These are phyloP conservation scores for Stromatinia cepivora DNA, from an alignment of 2,329 filamentous ascomycete genomes.

Conservation along the genomic window DNA sequence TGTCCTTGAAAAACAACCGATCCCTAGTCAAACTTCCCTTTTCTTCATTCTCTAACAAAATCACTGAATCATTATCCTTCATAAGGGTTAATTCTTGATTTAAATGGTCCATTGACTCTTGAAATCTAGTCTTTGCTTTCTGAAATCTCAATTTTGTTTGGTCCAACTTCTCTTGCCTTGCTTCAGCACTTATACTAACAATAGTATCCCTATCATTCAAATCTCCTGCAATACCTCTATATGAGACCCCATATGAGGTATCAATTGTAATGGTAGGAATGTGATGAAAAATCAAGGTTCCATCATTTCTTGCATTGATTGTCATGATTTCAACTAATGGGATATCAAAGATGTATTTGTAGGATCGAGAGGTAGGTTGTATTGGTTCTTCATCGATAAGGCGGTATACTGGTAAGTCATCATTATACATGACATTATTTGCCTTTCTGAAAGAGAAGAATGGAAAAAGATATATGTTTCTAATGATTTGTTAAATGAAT, in stretches of 20 bases:
- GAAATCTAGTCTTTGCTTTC: background rate
- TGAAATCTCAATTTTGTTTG: constrained; percentile 7
- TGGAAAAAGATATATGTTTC: background rate
- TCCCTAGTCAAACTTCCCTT: background rate
- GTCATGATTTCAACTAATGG: background rate
- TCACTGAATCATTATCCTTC: background rate
- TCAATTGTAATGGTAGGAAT: background rate
- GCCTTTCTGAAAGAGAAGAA: constrained; percentile 1
- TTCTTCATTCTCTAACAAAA: background rate
- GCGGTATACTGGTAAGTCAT: constrained; percentile 10
- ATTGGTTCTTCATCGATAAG: background rate
- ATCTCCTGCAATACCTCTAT: background rate
- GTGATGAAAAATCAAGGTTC: background rate
- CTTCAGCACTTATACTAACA: background rate
- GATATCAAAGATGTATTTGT: constrained; percentile 3
- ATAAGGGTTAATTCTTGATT: constrained; percentile 6
- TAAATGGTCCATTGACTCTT: constrained; percentile 5
- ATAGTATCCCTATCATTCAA: background rate
- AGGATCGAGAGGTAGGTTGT: background rate
- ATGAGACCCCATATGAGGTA: background rate
- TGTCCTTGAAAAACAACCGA: background rate
- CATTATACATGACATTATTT: background rate
- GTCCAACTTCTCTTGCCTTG: background rate
- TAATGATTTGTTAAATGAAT: constrained; percentile 1
- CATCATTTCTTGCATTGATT: background rate